phyloP scores from a whole-genome alignment of 345 rosid species.

The Eucalyptus pauciflora region DNA sequence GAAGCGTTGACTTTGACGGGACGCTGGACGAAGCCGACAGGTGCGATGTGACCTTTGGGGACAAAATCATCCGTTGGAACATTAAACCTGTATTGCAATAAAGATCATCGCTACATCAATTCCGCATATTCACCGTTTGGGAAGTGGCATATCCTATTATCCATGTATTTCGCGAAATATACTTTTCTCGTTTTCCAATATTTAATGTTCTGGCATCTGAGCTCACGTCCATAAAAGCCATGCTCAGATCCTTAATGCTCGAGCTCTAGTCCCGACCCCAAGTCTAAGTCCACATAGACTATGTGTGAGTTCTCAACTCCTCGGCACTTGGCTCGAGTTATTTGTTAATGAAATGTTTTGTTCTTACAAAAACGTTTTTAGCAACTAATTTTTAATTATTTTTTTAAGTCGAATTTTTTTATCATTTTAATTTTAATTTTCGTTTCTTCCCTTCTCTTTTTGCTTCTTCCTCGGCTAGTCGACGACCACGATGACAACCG shows the following conservation, averaged over 20 bases:
- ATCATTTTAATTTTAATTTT: no score
- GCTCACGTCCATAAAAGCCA: background rate
- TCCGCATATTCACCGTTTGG: background rate
- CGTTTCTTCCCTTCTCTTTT: no score
- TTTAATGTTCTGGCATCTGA: no score
- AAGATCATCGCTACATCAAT: background rate
- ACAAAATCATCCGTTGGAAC: background rate
- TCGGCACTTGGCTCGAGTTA: rapidly evolving
- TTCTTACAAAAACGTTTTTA: no score
- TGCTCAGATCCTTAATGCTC: rapidly evolving
- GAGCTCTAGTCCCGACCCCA: rapidly evolving
- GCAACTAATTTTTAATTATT: rapidly evolving
- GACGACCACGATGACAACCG: rapidly evolving
- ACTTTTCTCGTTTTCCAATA: no score
- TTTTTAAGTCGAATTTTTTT: no score
- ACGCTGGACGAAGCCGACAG: background rate
- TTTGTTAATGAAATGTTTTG: no score
- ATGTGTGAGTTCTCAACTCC: background rate
- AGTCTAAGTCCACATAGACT: rapidly evolving
- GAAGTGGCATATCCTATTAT: no score
- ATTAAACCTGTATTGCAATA: background rate
- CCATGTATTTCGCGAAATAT: no score
- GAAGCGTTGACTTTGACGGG: background rate
- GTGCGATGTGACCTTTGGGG: background rate
- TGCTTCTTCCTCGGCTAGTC: no score